These are phyloP conservation scores for Cerrena zonata DNA, from an alignment of 1,284 basidiomycete genomes.

Conservation along the genomic window DNA sequence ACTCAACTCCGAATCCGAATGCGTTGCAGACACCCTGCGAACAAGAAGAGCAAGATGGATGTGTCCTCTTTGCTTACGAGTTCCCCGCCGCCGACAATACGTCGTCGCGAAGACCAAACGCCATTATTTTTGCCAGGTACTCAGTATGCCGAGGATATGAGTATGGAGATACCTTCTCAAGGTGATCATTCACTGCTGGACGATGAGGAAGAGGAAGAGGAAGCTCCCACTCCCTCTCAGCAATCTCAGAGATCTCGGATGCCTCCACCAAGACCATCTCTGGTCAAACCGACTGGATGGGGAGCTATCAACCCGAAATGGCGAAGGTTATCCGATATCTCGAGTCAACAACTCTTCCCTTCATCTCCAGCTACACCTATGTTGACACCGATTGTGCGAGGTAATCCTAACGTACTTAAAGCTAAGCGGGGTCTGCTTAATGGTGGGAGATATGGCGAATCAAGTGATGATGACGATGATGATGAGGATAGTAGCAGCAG, in stretches of 20 bases:
- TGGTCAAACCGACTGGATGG: constrained; percentile 6
- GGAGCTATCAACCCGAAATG: constrained; percentile 27
- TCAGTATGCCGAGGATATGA: constrained; percentile 12
- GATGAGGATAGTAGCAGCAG: constrained; percentile 36
- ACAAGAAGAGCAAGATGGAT: too few species aligned
- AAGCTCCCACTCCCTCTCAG: constrained; percentile 21
- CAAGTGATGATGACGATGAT: constrained; percentile 27
- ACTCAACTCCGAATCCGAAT: constrained; percentile 8
- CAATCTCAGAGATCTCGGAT: constrained; percentile 3
- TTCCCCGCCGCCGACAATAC: too few species aligned
- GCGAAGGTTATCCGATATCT: constrained; percentile 49
- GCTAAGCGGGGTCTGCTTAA: too few species aligned
- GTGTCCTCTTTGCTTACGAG: too few species aligned
- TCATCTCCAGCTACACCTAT: constrained; percentile 7
- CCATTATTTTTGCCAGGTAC: constrained; percentile 12
- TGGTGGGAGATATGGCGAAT: too few species aligned
- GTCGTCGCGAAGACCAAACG: background rate
- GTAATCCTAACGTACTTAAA: constrained; percentile 15
- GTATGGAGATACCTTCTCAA: constrained; percentile 10
- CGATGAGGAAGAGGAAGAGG: constrained; percentile 25
- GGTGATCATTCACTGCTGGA: constrained; percentile 23
- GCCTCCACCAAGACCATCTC: background rate
- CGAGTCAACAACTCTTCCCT: constrained; percentile 40
- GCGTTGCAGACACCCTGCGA: too few species aligned
- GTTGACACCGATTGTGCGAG: constrained; percentile 22